Conservation (phyloP, 1,284 basidiomycete genomes). For the Paramarasmius palmivorus region DNA sequence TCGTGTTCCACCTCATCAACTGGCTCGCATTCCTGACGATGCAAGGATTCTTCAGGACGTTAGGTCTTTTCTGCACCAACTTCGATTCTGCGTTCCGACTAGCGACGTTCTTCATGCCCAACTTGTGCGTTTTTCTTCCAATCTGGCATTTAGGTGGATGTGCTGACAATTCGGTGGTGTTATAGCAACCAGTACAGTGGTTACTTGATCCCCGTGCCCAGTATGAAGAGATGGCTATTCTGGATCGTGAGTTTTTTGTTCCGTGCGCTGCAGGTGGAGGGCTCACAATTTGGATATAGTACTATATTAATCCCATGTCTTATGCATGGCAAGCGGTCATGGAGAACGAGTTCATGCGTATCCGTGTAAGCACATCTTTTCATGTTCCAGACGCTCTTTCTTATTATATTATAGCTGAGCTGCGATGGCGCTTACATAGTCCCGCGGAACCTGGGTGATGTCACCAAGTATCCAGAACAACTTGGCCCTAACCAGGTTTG, state of each 20-base stretch:
- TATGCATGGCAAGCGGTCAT: slow-evolving; percentile 81
- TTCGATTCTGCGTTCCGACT: slow-evolving; percentile 67
- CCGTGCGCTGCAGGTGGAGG: no score
- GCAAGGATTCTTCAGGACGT: slow-evolving; percentile 76
- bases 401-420: slow-evolving; percentile 39
- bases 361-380: slow-evolving; percentile 46
- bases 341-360: slow-evolving; percentile 83
- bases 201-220: slow-evolving; percentile 71
- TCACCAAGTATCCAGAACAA: slow-evolving; percentile 63
- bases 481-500: slow-evolving; percentile 72
- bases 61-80: slow-evolving; percentile 64
- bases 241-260: no score
- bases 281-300: no score
- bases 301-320: slow-evolving; percentile 74
- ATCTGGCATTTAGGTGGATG: no score
- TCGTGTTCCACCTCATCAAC: slow-evolving; percentile 69
- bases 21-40: slow-evolving; percentile 62
- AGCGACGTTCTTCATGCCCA: slow-evolving; percentile 63
- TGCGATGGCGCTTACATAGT: slow-evolving; percentile 74
- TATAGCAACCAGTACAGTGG: slow-evolving; percentile 58
- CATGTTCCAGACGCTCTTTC: neutral
- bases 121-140: slow-evolving; percentile 41
- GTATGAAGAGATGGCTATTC: slow-evolving; percentile 88
- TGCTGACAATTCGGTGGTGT: neutral
- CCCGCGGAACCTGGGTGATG: slow-evolving; percentile 66